Conservation (phyloP, 2,329 filamentous ascomycete genomes). For the Penicillium sp. region DNA sequence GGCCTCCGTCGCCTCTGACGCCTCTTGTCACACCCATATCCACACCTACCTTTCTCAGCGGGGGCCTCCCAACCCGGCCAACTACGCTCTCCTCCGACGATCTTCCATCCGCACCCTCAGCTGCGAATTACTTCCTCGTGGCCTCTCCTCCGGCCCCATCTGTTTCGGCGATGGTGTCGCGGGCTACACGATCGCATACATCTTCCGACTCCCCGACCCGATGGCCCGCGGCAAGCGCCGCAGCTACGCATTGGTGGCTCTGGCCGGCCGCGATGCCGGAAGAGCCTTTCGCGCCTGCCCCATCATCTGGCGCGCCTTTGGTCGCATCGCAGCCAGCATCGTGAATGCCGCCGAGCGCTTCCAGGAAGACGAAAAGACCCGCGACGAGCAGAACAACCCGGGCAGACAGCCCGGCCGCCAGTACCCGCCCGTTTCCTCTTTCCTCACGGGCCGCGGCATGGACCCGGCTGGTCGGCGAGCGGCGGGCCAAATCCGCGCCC, state of each 20-base stretch:
- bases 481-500: constrained; percentile 56
- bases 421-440: constrained; percentile 60
- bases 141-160: constrained; percentile 59
- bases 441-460: constrained; percentile 57
- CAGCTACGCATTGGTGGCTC: constrained; percentile 59
- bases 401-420: constrained; percentile 37
- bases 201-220: constrained; percentile 61
- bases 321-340: constrained; percentile 56
- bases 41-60: constrained; percentile 61
- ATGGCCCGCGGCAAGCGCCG: constrained; percentile 59
- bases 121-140: constrained; percentile 58
- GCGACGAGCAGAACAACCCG: constrained; percentile 40
- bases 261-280: constrained; percentile 56
- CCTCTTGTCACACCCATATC: constrained; percentile 57
- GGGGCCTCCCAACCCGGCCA: constrained; percentile 55
- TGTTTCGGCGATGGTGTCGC: constrained; percentile 59
- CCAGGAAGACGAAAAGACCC: constrained; percentile 47
- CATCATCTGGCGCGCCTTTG: constrained; percentile 56
- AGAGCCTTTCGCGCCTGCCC: constrained; percentile 50
- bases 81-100: constrained; percentile 58
- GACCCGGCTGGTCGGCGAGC: constrained; percentile 59
- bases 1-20: constrained; percentile 46
- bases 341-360: constrained; percentile 48
- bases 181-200: constrained; percentile 62
- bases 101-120: constrained; percentile 61